Conservation (phyloP, 306 rosid genomes). For the Arachis stenosperma region DNA sequence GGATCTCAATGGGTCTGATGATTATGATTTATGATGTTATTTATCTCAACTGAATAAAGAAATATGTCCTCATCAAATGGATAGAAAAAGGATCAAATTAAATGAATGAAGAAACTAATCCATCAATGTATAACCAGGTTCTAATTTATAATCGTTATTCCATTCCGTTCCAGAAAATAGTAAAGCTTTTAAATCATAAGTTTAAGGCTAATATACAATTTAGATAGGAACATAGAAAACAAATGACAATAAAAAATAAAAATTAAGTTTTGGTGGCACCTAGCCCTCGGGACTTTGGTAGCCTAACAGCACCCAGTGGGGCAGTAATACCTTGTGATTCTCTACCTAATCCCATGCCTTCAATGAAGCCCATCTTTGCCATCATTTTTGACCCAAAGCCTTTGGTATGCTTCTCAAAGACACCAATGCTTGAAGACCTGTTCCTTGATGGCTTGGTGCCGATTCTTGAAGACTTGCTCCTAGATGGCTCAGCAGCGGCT, state of each 20-base stretch:
- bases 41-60: too few species aligned
- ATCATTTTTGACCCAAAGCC: conserved; percentile 96
- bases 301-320: conserved; percentile 70
- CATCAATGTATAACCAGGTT: too few species aligned
- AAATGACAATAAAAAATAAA: neutral
- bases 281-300: conserved; percentile 79
- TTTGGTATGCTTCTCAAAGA: conserved; percentile 85
- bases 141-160: too few species aligned
- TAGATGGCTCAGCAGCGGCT: conserved; percentile 11
- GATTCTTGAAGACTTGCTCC: conserved; percentile 38
- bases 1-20: neutral
- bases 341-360: conserved; percentile 80
- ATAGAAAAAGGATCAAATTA: too few species aligned
- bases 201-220: conserved; percentile 2
- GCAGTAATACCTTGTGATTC: conserved; percentile 81
- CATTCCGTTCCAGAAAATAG: too few species aligned
- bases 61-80: too few species aligned
- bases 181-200: neutral
- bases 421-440: conserved; percentile 45
- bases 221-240: conserved; percentile 6
- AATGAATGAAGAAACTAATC: too few species aligned
- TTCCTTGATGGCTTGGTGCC: conserved; percentile 44
- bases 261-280: conserved; percentile 61
- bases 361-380: conserved; percentile 94
- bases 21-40: too few species aligned